Base-by-base conservation (phyloP, 306 rosid species). In the Pyrus bretschneideri region DNA sequence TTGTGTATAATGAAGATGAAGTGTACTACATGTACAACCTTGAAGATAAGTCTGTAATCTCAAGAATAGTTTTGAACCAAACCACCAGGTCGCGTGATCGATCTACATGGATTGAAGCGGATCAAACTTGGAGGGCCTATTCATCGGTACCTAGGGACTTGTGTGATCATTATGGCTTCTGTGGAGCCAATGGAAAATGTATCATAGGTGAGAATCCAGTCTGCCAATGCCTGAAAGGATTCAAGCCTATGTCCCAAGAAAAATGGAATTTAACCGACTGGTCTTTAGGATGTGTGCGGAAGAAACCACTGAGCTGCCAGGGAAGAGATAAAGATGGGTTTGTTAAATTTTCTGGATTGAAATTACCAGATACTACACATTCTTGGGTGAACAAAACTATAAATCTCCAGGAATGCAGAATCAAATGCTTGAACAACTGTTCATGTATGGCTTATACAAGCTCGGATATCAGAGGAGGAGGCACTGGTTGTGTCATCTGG, bases 401-500 rank as follows among this genome's bases (percentile, higher is more conserved):
- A 82, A 75, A 42, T 38, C 78, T 86, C 7, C 42, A 55, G 15
- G 87, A 89, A 58, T 89, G 97, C 67, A 82, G 73, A 71, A 77
- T 29, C 0, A 71, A 70, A 46, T 89, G 96, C 73, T 80, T 85
- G 72, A 75, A 55, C 58, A 83, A 90, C 59, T 90, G 97, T 58
- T 79, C 89, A 3, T 92, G 96, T 74, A 80, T 67, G 61, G 93
- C 91, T 55, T 90, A 82, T 68, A 68, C 88, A 9, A 84, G 81
- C 68, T 25, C 80, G 1, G 87, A 88, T 76, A 75, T 78, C 29
- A 80, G 45, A 42, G 45, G 86, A 2, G 89, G 80, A 66, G 93
- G 91, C 4, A 85, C 82, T 73, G 96, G 97, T 11, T 92, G 96
- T 66, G 78, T 65, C 25, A 69, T 84, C 57, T 88, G 93, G 95